phyloP scores from a whole-genome alignment of 106 monocot genomes.

The Agapanthus africanus region DNA sequence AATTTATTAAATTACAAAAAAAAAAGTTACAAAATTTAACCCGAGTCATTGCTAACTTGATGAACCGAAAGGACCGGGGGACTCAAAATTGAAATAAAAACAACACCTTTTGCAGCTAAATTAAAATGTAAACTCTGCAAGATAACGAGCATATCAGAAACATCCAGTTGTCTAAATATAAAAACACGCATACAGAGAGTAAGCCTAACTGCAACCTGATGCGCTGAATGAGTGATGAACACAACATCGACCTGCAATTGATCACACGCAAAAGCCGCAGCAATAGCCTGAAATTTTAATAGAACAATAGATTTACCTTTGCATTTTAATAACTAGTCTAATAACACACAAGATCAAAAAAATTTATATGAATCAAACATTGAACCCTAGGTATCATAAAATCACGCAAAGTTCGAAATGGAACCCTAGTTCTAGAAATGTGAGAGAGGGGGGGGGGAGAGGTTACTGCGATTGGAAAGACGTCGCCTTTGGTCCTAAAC shows the following conservation, averaged over 20 bases:
- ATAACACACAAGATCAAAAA: background rate
- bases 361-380: background rate
- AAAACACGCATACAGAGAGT: background rate
- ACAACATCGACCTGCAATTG: conserved; percentile 41
- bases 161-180: background rate
- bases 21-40: conserved; percentile 1
- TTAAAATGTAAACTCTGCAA: conserved; percentile 34
- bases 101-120: conserved; percentile 43
- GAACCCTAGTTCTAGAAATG: background rate
- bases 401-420: background rate
- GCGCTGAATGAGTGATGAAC: conserved; percentile 68
- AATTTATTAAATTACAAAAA: background rate
- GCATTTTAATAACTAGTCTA: background rate
- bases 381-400: background rate
- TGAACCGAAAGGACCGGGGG: conserved; percentile 45
- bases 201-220: conserved; percentile 34
- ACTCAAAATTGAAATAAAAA: conserved; percentile 38
- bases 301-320: background rate
- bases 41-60: conserved; percentile 4
- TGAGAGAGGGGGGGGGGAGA: background rate
- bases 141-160: background rate
- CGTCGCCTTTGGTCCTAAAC: conserved; percentile 92
- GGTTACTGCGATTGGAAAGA: conserved; percentile 70
- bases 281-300: conserved; percentile 50
- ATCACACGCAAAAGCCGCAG: conserved; percentile 42